phyloP scores from a whole-genome alignment of 352 stramenopile genomes.

The Phytophthora sojae region DNA sequence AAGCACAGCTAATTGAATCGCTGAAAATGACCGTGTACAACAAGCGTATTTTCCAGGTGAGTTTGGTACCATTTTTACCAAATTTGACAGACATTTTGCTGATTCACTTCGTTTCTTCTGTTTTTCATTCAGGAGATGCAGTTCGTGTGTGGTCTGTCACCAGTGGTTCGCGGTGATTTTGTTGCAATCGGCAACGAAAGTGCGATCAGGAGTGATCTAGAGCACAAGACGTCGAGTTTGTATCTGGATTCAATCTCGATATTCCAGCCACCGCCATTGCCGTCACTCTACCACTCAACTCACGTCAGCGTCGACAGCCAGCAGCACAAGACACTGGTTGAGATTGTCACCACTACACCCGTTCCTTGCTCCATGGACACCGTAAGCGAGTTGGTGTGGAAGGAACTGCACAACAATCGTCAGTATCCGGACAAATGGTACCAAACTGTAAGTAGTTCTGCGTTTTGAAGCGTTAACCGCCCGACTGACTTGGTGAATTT shows the following conservation, averaged over 20 bases:
- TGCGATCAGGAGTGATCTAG: not conserved
- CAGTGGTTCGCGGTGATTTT: not conserved
- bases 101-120: too few species aligned
- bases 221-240: not conserved
- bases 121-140: not conserved
- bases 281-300: too few species aligned
- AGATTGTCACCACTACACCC: too few species aligned
- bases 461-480: too few species aligned
- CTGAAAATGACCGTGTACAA: not conserved
- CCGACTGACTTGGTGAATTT: not conserved
- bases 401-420: conserved; percentile 4
- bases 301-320: too few species aligned
- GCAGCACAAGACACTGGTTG: too few species aligned
- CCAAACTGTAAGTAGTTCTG: too few species aligned
- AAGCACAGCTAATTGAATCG: not conserved
- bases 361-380: too few species aligned
- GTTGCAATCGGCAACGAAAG: not conserved
- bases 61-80: not conserved
- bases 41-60: not conserved
- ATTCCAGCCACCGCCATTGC: too few species aligned
- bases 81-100: too few species aligned
- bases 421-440: conserved; percentile 19
- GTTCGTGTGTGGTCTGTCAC: not conserved
- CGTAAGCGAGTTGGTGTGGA: too few species aligned
- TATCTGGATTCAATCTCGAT: conserved; percentile 2